These are phyloP conservation scores for Cercophora samala DNA, from an alignment of 495 filamentous ascomycete genomes.

Conservation along the genomic window DNA sequence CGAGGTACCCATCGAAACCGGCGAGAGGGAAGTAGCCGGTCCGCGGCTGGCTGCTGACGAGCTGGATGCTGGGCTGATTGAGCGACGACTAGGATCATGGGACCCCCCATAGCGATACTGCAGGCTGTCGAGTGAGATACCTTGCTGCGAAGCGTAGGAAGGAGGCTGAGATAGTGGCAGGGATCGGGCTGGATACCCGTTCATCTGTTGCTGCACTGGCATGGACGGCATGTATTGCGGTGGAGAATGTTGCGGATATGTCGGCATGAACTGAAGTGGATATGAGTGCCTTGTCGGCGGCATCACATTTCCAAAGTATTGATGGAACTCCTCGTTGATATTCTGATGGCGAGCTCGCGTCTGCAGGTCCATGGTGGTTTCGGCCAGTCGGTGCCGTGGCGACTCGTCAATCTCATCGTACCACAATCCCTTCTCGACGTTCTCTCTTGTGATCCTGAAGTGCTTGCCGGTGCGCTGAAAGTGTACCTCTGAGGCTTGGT, in stretches of 20 bases:
- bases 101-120: neutral
- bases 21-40: neutral
- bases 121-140: neutral
- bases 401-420: constrained; percentile 92
- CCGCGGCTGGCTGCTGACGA: neutral
- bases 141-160: neutral
- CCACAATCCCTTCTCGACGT: constrained; percentile 92
- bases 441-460: constrained; percentile 79
- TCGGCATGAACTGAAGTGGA: neutral
- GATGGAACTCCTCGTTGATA: neutral
- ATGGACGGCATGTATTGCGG: neutral
- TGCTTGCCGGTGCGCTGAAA: constrained; percentile 82
- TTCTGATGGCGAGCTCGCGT: neutral
- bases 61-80: neutral
- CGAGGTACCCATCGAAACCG: neutral
- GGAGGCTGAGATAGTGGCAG: neutral
- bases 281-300: neutral
- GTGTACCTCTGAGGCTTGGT: constrained; percentile 84
- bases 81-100: neutral
- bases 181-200: neutral
- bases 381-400: neutral
- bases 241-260: neutral
- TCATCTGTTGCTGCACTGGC: neutral
- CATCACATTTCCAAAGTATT: neutral
- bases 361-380: neutral